Base-by-base conservation (phyloP, 2,329 filamentous ascomycete genomes). In the Alternaria burnsii region DNA sequence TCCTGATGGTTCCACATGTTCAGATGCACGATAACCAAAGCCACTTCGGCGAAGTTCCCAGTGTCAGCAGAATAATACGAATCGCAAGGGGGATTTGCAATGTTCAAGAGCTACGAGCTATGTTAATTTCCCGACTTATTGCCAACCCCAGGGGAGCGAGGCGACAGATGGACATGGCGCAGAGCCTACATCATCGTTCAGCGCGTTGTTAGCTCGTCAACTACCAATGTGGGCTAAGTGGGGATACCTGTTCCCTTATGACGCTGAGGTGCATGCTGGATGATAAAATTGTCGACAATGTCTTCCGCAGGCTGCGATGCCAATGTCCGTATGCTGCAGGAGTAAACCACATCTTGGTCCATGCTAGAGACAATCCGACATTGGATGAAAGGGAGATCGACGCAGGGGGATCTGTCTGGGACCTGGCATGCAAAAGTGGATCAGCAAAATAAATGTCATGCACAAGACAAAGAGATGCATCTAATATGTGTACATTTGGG, bases 351-450 rank as follows among this genome's bases (percentile, higher is more conserved):
- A 28, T 28, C 48, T 40, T n/a, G 46, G 14, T 48, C 46, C 8
- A 34, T 48, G 46, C 28, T 4, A 48, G 28, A 48, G 46, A 48
- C 30, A 48, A 11, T 24, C 30, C 12, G 46, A 40, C 34, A 52
- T 38, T 52, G 48, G 18, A 48, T 40, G 11, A 52, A 52, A 52
- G 22, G 32, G 34, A 51, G 48, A 51, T 51, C 48, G 48, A 51
- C 34, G 16, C 48, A 51, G 48, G 48, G 48, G 48, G 22, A 34
- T 36, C 9, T 24, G 32, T 36, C 34, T 20, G 48, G 48, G 48
- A 51, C 48, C 48, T 26, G 48, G 20, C 48, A 52, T 52, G 32
- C 34, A 26, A 52, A 22, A 26, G 34, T 38, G 20, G 34, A 28
- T 52, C 34, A 24, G 16, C 22, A n/a, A 14, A n/a, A 20, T 20